Base-by-base conservation (phyloP, 1,139 yeast species). In the Wickerhamiella infanticola region DNA sequence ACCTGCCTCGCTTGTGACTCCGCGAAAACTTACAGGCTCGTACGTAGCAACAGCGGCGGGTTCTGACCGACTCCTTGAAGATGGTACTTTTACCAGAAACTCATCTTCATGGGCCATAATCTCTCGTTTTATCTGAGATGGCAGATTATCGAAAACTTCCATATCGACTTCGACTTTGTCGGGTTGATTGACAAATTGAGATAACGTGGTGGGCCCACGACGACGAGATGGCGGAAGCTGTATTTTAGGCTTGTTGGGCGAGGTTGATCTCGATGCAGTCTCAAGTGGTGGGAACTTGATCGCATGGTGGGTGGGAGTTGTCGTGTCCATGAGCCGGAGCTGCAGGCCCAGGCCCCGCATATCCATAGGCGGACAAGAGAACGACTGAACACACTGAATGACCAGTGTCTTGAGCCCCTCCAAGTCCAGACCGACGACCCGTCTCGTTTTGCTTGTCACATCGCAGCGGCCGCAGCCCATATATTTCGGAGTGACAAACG, bases 401-500 rank as follows among this genome's bases (percentile, higher is more conserved):
- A 79, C 62, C 55, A 80, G 85, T 3, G 78, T 69, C 0, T 79
- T 74, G 3, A 88, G 62, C 5, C 74, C 61, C 0, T 83, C 83
- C 55, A 69, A 57, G 44, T 79, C 79, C 1, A 80, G 69, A 0
- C 73, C 61, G 0, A 86, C 86, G n/a, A 85, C 58, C 41, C 69
- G 67, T 1, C 81, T 67, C 2, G 80, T 67, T 54, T 77, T 79
- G 45, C 77, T 75, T 24, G 72, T 63, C 39, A 78, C 68, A 44
- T 79, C 84, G 60, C 95, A 85, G 18, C 60, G 57, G 0, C 98
- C 97, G 75, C 81, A 76, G 0, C 98, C 98, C 56, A 90, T 55
- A 60, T 67, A 79, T 57, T 90, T 90, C 1, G 83, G 73, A 0
- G 96, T 84, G 13, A 75, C 74, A 1, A 77, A 58, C 0, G 94